A percentile compares a stretch with the other conserved stretches of the same genome.
phyloP scores from a whole-genome alignment of 139 green algal species.

The Micractinium sp. region DNA sequence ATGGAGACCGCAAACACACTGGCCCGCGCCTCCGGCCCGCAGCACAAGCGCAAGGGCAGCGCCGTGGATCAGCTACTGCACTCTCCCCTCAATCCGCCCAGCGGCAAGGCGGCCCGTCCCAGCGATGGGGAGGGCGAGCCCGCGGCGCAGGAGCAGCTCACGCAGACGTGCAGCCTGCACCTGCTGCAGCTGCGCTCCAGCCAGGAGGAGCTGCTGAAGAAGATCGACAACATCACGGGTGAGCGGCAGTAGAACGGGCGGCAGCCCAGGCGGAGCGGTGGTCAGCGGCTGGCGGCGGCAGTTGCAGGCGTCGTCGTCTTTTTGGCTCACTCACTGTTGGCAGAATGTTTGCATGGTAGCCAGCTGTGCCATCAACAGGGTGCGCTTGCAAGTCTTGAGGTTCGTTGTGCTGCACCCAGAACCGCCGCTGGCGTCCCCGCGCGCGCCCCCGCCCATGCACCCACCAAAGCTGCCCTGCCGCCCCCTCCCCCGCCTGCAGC shows the following conservation, averaged over 20 bases:
- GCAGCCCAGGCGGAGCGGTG: not conserved
- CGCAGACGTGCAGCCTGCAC: not conserved
- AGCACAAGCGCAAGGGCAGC: conserved; percentile 20
- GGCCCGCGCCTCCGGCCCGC: not conserved
- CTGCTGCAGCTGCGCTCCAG: not conserved
- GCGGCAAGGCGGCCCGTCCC: not conserved
- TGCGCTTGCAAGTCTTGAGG: not conserved
- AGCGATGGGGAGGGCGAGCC: not conserved
- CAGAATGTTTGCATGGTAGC: not conserved
- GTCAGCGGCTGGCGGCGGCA: not conserved
- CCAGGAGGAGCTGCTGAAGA: conserved; percentile 4
- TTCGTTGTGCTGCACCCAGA: not conserved
- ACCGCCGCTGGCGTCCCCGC: no score
- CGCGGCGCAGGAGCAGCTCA: not conserved
- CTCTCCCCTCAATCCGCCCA: not conserved
- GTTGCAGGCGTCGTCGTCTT: not conserved
- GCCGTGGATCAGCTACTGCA: not conserved
- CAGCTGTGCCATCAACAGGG: not conserved
- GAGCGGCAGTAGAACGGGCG: no score
- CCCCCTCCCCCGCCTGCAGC: not conserved
- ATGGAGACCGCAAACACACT: no score
- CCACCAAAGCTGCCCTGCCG: not conserved
- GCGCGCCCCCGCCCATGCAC: no score
- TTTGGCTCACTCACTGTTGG: not conserved
- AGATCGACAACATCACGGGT: conserved; percentile 17